Conservation (phyloP, 2,329 filamentous ascomycete species). For the Fusarium sp. region DNA sequence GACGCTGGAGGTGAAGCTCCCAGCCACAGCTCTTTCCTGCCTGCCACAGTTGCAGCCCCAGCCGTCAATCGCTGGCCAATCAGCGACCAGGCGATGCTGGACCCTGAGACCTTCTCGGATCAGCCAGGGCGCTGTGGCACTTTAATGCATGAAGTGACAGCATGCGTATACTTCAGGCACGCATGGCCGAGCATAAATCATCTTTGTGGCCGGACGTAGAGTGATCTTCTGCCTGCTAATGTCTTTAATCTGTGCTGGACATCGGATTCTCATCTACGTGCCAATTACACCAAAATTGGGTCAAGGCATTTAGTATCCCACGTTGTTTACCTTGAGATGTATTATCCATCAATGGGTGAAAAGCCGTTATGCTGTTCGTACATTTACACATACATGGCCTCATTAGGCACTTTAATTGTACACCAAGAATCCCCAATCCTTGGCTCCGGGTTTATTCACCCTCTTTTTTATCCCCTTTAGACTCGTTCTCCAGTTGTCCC, state of each 20-base stretch:
- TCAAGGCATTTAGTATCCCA: neutral
- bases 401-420: constrained; percentile 30
- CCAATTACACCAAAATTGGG: neutral
- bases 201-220: too few species aligned
- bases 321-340: neutral
- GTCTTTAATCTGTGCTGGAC: too few species aligned
- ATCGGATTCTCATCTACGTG: too few species aligned
- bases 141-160: too few species aligned
- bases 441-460: constrained; percentile 20
- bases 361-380: constrained; percentile 41
- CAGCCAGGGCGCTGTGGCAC: too few species aligned
- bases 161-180: too few species aligned
- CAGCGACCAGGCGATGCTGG: neutral
- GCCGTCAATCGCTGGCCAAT: neutral
- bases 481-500: constrained; percentile 80
- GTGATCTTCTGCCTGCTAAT: too few species aligned
- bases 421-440: constrained; percentile 15
- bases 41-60: constrained; percentile 30
- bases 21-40: constrained; percentile 24
- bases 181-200: too few species aligned
- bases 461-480: constrained; percentile 39
- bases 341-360: constrained; percentile 5
- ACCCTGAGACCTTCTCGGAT: neutral
- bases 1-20: constrained; percentile 23
- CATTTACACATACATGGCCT: constrained; percentile 47